Evolutionary conservation across 2,329 filamentous ascomycete genomes (phyloP).

Genomic region (Arthrobotrys sphaeroides): DNA sequence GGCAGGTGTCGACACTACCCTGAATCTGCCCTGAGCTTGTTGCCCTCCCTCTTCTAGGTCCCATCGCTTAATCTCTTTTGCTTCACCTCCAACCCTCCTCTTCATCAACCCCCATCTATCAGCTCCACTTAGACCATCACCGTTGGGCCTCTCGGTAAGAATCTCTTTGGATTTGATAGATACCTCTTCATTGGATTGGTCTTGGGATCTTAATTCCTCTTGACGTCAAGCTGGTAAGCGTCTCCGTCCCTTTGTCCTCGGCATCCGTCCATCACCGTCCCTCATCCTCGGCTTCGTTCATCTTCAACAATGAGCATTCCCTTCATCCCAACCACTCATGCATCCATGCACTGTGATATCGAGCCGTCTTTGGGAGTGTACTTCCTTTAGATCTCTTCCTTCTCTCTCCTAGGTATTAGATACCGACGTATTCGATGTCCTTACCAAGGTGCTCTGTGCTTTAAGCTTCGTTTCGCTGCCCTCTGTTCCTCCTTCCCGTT

Average conservation of each 20-base stretch:
- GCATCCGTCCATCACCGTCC: neutral
- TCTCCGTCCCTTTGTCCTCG: neutral
- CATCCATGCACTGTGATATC: neutral
- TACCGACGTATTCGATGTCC: too few species aligned
- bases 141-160: neutral
- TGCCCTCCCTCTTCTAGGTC: neutral
- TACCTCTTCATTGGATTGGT: slow-evolving; percentile 20
- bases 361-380: neutral
- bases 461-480: neutral
- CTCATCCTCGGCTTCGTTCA: neutral
- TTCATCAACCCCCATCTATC: neutral
- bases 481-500: too few species aligned
- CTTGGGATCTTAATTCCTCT: neutral
- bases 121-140: neutral
- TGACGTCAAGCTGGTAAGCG: neutral
- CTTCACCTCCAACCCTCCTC: slow-evolving; percentile 10
- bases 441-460: too few species aligned
- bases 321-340: neutral
- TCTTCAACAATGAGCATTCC: neutral
- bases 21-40: neutral
- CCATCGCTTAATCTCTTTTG: neutral
- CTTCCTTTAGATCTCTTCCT: neutral
- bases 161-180: neutral
- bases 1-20: neutral
- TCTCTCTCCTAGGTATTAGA: too few species aligned